A percentile compares a stretch with the other conserved stretches of the same genome.
These are phyloP conservation scores for Odonthalia washingtoniensis DNA, from an alignment of 31 red algal genomes.

Conservation along the genomic window DNA sequence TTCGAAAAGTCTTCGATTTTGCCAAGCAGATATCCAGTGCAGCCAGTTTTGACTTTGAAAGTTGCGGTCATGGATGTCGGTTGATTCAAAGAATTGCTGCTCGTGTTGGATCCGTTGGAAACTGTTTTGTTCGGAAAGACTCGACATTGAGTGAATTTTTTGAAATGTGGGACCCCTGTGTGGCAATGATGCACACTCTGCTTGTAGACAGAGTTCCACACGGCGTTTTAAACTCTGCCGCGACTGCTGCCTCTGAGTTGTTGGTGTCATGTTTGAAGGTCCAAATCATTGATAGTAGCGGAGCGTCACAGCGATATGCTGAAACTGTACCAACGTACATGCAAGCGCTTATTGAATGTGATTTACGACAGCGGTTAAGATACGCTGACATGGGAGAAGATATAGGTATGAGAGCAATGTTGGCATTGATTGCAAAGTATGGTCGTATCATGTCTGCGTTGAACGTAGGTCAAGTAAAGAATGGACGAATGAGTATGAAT, in stretches of 20 bases:
- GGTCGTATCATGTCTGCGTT: conserved; percentile 45
- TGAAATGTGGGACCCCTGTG: conserved; percentile 54
- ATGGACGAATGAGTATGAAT: background rate
- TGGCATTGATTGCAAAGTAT: conserved; percentile 53
- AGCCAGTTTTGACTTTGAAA: conserved; percentile 45
- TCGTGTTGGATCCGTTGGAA: conserved; percentile 13
- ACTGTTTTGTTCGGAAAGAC: background rate
- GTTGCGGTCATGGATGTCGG: conserved; percentile 59
- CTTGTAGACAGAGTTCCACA: conserved; percentile 61
- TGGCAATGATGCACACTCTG: conserved; percentile 41
- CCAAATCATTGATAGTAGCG: conserved; percentile 17
- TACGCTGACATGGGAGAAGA: conserved; percentile 69
- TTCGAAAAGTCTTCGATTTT: conserved; percentile 67
- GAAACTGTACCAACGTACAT: conserved; percentile 43
- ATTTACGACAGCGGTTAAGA: conserved; percentile 42
- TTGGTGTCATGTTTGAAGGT: conserved; percentile 50
- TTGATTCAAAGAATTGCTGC: conserved; percentile 56
- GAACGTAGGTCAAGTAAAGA: background rate
- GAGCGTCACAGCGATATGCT: background rate
- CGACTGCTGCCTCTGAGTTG: conserved; percentile 43
- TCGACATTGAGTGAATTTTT: conserved; percentile 38
- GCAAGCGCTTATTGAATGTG: conserved; percentile 22
- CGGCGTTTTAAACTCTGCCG: conserved; percentile 51
- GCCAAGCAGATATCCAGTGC: conserved; percentile 49
- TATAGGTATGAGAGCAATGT: conserved; percentile 31